Evolutionary conservation across 2,329 filamentous ascomycete species (phyloP).

Genomic region (Raffaelea deltoideospora): DNA sequence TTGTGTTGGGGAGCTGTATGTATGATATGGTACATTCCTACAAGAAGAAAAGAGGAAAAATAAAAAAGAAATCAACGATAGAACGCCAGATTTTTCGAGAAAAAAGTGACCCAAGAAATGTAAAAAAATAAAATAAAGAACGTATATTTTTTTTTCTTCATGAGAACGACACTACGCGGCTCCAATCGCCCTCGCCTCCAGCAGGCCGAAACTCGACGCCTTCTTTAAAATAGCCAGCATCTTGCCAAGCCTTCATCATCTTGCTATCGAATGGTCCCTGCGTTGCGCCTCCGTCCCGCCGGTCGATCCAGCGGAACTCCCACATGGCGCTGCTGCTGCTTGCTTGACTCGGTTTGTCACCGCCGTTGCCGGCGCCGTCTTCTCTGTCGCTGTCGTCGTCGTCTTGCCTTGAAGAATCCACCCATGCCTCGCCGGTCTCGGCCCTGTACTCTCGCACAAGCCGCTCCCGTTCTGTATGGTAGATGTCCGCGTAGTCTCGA

Average conservation of each 20-base stretch:
- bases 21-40: no score
- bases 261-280: conserved; percentile 78
- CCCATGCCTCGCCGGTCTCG: conserved; percentile 81
- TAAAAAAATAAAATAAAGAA: no score
- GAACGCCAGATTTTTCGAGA: no score
- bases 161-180: conserved; percentile 20
- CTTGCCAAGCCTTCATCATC: conserved; percentile 84
- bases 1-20: no score
- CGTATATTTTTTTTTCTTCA: not conserved
- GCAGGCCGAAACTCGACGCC: conserved; percentile 63
- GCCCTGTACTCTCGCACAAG: conserved; percentile 69
- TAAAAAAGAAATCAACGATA: not conserved
- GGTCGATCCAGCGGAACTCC: conserved; percentile 90
- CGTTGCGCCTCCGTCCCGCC: conserved; percentile 58
- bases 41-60: no score
- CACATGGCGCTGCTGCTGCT: conserved; percentile 34
- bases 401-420: conserved; percentile 21
- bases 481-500: conserved; percentile 76
- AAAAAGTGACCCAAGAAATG: no score
- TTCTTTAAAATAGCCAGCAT: conserved; percentile 84
- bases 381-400: conserved; percentile 10
- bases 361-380: not conserved
- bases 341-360: conserved; percentile 3
- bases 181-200: conserved; percentile 41
- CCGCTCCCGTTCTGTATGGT: conserved; percentile 73